These are phyloP conservation scores for Mallotus repandus DNA, from an alignment of 441 rosid genomes.

Conservation along the genomic window DNA sequence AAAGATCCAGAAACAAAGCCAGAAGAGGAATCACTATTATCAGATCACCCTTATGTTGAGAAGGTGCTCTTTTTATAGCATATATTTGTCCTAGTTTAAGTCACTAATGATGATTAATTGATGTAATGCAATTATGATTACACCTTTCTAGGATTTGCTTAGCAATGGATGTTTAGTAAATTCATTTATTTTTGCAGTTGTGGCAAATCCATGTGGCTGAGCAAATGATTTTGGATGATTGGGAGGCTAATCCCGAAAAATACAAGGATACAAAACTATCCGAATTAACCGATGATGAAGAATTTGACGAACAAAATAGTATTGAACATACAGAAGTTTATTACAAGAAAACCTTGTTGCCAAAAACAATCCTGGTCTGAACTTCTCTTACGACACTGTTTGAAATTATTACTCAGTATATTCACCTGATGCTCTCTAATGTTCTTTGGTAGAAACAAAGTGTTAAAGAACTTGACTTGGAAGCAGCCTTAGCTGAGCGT, in stretches of 20 bases:
- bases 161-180: not conserved
- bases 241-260: constrained; percentile 79
- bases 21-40: constrained; percentile 78
- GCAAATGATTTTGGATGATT: constrained; percentile 93
- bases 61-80: constrained; percentile 45
- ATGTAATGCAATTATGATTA: not conserved
- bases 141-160: not conserved
- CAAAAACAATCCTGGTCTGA: constrained; percentile 73
- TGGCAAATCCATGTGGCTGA: constrained; percentile 95
- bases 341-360: constrained; percentile 56
- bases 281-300: constrained; percentile 79
- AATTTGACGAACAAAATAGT: constrained; percentile 63
- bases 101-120: not conserved
- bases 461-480: constrained; percentile 89
- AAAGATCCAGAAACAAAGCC: constrained; percentile 72
- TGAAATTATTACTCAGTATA: constrained; percentile 13
- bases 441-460: constrained; percentile 68
- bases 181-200: constrained; percentile 56
- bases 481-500: constrained; percentile 84
- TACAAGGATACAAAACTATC: constrained; percentile 72
- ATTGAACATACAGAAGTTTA: constrained; percentile 54
- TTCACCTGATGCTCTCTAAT: constrained; percentile 28
- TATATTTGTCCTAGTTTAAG: not conserved
- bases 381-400: constrained; percentile 11
- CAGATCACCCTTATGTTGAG: constrained; percentile 90